These are phyloP conservation scores for Grosmannia serpens DNA, from an alignment of 2,329 filamentous ascomycete genomes.

Conservation along the genomic window DNA sequence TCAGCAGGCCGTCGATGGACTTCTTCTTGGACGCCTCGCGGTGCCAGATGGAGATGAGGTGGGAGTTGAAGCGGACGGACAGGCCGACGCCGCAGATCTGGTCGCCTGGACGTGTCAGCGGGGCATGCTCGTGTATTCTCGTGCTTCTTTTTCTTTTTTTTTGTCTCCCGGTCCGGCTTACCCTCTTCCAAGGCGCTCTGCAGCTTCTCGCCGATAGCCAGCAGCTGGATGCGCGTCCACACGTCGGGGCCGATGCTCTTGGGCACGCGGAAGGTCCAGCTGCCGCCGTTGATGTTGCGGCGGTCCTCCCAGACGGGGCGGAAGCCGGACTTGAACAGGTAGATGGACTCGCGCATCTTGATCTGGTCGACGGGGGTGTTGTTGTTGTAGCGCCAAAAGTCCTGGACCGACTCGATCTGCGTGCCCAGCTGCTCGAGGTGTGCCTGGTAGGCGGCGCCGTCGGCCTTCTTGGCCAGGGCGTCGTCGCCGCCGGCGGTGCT, in stretches of 20 bases:
- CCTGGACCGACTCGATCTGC: constrained; percentile 69
- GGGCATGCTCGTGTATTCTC: neutral
- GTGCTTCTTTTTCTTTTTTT: too few species aligned
- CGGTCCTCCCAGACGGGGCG: constrained; percentile 75
- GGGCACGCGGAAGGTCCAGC: constrained; percentile 84
- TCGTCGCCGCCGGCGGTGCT: neutral
- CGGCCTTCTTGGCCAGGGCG: neutral
- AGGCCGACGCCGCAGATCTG: constrained; percentile 85
- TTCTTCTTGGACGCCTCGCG: constrained; percentile 71
- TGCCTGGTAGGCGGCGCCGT: constrained; percentile 33
- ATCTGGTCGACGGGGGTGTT: constrained; percentile 68
- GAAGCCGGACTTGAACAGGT: constrained; percentile 70
- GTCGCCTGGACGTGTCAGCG: constrained; percentile 41
- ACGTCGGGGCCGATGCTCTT: constrained; percentile 63
- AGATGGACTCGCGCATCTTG: constrained; percentile 65
- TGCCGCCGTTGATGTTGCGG: constrained; percentile 73
- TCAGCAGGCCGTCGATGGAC: constrained; percentile 64
- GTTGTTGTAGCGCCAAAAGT: constrained; percentile 76
- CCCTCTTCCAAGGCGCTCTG: constrained; percentile 61
- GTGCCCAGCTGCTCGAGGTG: constrained; percentile 50
- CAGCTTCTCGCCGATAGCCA: constrained; percentile 73
- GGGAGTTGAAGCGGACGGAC: constrained; percentile 78
- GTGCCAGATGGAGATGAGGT: constrained; percentile 89
- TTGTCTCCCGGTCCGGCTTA: too few species aligned
- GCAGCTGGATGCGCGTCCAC: constrained; percentile 71